Conservation (phyloP, 2,329 filamentous ascomycete genomes). For the Epichloe amarillans region DNA sequence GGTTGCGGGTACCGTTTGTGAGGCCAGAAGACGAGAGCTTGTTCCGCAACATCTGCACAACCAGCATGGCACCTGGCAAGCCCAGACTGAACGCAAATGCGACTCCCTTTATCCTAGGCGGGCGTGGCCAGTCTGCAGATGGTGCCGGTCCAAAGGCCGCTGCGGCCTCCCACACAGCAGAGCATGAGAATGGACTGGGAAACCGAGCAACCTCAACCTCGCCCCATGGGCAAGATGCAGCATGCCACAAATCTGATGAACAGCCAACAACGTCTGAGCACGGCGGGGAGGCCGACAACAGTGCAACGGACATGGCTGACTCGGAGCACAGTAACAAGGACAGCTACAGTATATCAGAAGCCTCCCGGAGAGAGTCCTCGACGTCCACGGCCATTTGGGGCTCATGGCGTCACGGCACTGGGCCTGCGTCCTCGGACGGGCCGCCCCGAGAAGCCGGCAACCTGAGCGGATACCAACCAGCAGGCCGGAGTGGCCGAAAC, state of each 20-base stretch:
- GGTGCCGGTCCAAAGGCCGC: background rate
- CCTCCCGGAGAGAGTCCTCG: slow-evolving; percentile 31
- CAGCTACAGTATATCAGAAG: slow-evolving; percentile 15
- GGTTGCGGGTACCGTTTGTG: slow-evolving; percentile 81
- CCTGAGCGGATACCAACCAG: slow-evolving; percentile 56
- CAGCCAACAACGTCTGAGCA: slow-evolving; percentile 29
- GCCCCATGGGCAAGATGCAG: slow-evolving; percentile 22
- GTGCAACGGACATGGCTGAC: slow-evolving; percentile 10
- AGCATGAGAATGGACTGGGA: slow-evolving; percentile 13
- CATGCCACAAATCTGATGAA: slow-evolving; percentile 19
- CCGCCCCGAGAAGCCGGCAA: slow-evolving; percentile 37
- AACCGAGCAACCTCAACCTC: slow-evolving; percentile 23
- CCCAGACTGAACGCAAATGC: slow-evolving; percentile 44
- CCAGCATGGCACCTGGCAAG: slow-evolving; percentile 39
- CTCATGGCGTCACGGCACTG: slow-evolving; percentile 52
- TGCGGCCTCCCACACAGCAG: slow-evolving; percentile 5
- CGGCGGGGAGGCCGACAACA: slow-evolving; percentile 30
- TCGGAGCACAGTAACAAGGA: slow-evolving; percentile 16
- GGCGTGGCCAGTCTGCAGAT: slow-evolving; percentile 17
- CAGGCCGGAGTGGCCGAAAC: slow-evolving; percentile 46
- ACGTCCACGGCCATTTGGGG: slow-evolving; percentile 50
- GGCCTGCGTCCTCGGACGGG: slow-evolving; percentile 35
- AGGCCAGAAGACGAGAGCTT: slow-evolving; percentile 74
- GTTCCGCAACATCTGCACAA: slow-evolving; percentile 66
- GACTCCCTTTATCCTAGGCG: slow-evolving; percentile 26